Conservation (phyloP, 208 protist genomes). For the Polymyxa betae region DNA sequence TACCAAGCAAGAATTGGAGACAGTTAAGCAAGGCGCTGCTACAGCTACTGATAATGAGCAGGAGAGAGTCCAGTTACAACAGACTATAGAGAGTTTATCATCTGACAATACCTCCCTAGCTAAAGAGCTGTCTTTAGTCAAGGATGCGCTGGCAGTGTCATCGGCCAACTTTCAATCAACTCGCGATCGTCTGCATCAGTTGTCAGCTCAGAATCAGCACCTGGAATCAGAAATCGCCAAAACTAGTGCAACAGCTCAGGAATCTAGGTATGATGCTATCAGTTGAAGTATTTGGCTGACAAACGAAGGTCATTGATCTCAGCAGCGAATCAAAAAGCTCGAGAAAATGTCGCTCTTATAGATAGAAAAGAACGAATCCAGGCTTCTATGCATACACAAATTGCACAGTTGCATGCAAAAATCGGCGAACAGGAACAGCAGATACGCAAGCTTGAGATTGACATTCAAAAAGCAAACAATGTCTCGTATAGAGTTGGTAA, state of each 20-base stretch:
- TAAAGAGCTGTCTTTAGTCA: background rate
- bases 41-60: background rate
- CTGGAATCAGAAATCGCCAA: constrained; percentile 16
- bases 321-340: background rate
- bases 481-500: background rate
- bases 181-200: background rate
- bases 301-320: background rate
- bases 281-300: background rate
- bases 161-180: background rate
- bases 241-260: background rate
- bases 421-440: background rate
- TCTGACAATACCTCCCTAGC: background rate
- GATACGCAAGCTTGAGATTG: background rate
- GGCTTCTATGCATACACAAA: background rate
- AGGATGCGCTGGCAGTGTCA: background rate
- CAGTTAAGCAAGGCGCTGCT: background rate
- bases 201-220: background rate
- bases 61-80: background rate
- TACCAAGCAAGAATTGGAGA: background rate
- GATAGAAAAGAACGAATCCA: background rate
- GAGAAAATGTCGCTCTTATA: background rate
- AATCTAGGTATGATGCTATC: background rate
- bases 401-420: background rate
- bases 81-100: background rate
- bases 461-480: background rate